Percentiles rank a stretch among this genome's conserved stretches.
phyloP scores from a whole-genome alignment of 202 grass and related monocot genomes.

The Schoenoplectus tabernaemontani region DNA sequence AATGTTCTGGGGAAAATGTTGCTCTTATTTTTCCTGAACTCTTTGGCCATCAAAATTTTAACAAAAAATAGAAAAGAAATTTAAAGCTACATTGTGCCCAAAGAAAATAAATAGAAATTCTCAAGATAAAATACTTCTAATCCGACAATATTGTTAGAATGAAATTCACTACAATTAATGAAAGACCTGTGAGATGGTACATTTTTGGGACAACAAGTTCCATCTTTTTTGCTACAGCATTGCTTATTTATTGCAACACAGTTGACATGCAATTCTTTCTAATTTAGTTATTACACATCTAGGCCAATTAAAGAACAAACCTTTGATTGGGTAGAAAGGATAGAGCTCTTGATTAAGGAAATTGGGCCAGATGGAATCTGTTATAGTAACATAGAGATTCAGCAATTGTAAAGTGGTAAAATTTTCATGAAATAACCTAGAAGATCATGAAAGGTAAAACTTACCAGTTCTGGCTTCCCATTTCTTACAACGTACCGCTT shows the following conservation, averaged over 20 bases:
- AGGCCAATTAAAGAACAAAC: slow-evolving; percentile 28
- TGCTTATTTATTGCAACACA: neutral
- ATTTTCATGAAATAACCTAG: neutral
- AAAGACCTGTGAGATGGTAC: neutral
- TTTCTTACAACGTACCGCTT: slow-evolving; percentile 91
- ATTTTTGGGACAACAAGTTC: neutral
- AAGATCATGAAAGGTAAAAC: neutral
- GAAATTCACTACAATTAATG: neutral
- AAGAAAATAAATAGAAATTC: neutral
- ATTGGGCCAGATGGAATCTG: slow-evolving; percentile 79
- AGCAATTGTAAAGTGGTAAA: neutral
- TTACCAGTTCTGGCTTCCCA: slow-evolving; percentile 72
- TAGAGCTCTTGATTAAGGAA: slow-evolving; percentile 56
- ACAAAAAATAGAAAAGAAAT: neutral
- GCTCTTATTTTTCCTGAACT: neutral
- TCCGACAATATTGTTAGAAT: neutral
- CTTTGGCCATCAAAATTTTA: neutral
- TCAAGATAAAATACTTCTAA: neutral
- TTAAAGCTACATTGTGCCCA: neutral
- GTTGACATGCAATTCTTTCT: neutral
- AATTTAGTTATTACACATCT: neutral
- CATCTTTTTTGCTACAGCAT: neutral
- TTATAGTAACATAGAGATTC: slow-evolving; percentile 10
- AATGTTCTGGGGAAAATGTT: neutral
- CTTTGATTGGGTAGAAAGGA: slow-evolving; percentile 91